A percentile compares a stretch with the other conserved stretches of the same genome.
phyloP scores from a whole-genome alignment of 768 basidiomycete genomes.

The Phanerochaete sordida region DNA sequence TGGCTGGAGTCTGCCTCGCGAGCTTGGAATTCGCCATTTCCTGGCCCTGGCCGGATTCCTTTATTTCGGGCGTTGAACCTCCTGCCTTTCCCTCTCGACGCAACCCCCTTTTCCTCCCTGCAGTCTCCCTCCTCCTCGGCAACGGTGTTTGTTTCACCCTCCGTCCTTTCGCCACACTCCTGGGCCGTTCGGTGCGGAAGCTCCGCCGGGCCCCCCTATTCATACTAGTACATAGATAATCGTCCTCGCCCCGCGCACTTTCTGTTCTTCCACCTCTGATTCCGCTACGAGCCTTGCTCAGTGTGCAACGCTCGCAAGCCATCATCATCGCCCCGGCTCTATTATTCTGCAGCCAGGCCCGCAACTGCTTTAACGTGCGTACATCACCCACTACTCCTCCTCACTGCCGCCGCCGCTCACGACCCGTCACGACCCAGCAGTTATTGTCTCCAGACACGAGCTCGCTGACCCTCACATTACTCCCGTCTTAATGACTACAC shows the following conservation, averaged over 20 bases:
- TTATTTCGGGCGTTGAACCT: neutral
- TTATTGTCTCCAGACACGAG: neutral
- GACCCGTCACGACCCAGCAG: neutral
- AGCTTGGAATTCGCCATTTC: neutral
- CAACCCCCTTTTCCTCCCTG: neutral
- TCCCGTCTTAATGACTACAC: slow-evolving; percentile 11
- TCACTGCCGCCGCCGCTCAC: neutral
- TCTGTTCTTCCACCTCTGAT: slow-evolving; percentile 2
- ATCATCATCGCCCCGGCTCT: neutral
- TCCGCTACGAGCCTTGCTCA: neutral
- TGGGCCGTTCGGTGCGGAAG: slow-evolving; percentile 1
- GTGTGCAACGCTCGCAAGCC: neutral
- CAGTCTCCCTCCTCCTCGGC: neutral
- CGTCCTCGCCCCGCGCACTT: neutral
- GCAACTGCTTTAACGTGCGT: neutral
- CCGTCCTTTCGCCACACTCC: neutral
- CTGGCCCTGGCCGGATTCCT: neutral
- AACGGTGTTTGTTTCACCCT: neutral
- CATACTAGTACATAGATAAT: slow-evolving; percentile 9
- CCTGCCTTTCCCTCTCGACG: neutral
- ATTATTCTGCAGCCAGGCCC: neutral
- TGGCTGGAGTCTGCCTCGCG: neutral
- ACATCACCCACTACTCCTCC: neutral
- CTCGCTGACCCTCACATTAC: slow-evolving; percentile 1
- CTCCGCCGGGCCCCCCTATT: slow-evolving; percentile 6